These are phyloP conservation scores for Kluyveromyces siamensis DNA, from an alignment of 805 yeast genomes.

Conservation along the genomic window DNA sequence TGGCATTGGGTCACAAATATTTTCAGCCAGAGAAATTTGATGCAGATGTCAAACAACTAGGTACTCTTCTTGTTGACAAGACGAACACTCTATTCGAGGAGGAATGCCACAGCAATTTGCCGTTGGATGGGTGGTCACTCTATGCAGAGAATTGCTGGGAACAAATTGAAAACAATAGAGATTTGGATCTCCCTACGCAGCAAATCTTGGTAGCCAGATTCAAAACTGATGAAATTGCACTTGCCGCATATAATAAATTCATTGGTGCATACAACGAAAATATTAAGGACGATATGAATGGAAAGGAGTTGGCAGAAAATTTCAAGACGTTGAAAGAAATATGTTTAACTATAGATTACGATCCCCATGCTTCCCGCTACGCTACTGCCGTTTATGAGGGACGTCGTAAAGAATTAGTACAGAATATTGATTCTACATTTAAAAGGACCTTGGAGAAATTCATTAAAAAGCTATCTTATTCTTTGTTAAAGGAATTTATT, in stretches of 20 bases:
- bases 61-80: conserved; percentile 43
- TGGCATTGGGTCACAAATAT: conserved; percentile 76
- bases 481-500: conserved; percentile 26
- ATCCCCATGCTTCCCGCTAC: conserved; percentile 69
- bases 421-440: conserved; percentile 40
- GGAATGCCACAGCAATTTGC: conserved; percentile 74
- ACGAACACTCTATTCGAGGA: conserved; percentile 44
- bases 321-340: conserved; percentile 37
- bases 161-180: conserved; percentile 87
- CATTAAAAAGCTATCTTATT: conserved; percentile 30
- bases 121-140: conserved; percentile 92
- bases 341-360: conserved; percentile 47
- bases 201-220: conserved; percentile 91
- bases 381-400: conserved; percentile 55
- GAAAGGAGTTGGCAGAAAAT: conserved; percentile 31
- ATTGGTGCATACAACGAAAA: conserved; percentile 27
- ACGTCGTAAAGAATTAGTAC: conserved; percentile 42
- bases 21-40: conserved; percentile 67
- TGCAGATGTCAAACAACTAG: conserved; percentile 50
- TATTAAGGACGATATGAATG: conserved; percentile 21
- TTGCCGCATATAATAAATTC: conserved; percentile 40
- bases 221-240: conserved; percentile 83
- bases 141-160: conserved; percentile 91
- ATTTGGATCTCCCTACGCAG: conserved; percentile 92
- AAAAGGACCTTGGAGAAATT: conserved; percentile 36